Conservation (phyloP, 192 early-diverging fungal species). For the Gonapodya prolifera region DNA sequence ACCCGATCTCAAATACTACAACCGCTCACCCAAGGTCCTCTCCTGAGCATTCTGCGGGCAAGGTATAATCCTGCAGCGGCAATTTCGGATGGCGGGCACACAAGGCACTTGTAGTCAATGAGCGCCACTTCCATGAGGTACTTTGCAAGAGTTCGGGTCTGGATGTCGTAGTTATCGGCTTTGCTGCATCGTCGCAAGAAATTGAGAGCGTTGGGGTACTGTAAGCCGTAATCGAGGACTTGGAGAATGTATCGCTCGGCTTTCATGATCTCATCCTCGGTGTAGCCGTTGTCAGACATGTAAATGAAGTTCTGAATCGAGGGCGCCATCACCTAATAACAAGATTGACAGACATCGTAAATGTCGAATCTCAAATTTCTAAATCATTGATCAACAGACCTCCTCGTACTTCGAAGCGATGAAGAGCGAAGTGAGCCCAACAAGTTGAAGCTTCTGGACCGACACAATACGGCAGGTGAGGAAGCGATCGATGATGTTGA, state of each 20-base stretch:
- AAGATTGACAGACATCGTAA: too few species aligned
- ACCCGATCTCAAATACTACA: background rate
- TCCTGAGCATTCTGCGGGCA: conserved; percentile 64
- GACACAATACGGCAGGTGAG: conserved; percentile 74
- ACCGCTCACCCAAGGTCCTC: conserved; percentile 55
- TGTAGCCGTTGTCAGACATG: conserved; percentile 68
- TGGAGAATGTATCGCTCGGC: conserved; percentile 88
- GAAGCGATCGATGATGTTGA: conserved; percentile 94
- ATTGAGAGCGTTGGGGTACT: conserved; percentile 81
- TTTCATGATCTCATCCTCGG: conserved; percentile 70
- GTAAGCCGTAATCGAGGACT: conserved; percentile 73
- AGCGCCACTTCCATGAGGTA: conserved; percentile 92
- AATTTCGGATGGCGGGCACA: conserved; percentile 50
- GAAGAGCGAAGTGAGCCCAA: conserved; percentile 81
- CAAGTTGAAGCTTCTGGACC: conserved; percentile 77
- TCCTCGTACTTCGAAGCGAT: conserved; percentile 96
- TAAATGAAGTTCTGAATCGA: conserved; percentile 72
- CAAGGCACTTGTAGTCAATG: conserved; percentile 70
- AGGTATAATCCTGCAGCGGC: conserved; percentile 72
- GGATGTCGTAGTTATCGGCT: conserved; percentile 78
- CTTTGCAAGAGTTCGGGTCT: conserved; percentile 85
- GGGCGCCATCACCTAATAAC: conserved; percentile 62
- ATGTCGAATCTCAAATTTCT: too few species aligned
- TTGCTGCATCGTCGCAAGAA: conserved; percentile 83
- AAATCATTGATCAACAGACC: too few species aligned